Percentiles rank a stretch among this genome's conserved stretches.
Evolutionary conservation across 768 basidiomycete species (phyloP).

Genomic region (Grammothele lineata): DNA sequence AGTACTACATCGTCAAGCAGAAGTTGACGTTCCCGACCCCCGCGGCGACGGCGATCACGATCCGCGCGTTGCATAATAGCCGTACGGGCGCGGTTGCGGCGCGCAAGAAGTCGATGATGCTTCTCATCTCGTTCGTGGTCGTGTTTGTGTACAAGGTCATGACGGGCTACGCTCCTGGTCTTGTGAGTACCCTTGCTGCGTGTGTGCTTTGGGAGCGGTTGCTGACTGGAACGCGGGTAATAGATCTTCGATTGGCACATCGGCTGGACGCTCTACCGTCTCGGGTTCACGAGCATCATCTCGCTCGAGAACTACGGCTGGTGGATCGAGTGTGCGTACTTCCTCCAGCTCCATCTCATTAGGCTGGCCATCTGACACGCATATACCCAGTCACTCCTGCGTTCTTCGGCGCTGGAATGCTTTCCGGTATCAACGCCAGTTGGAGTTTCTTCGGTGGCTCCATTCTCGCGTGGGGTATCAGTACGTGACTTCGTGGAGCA

Average conservation of each 20-base stretch:
- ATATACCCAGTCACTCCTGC: conserved; percentile 41
- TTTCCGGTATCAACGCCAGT: conserved; percentile 51
- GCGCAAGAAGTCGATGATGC: conserved; percentile 50
- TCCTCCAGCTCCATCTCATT: neutral
- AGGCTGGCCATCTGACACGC: neutral
- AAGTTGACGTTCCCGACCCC: conserved; percentile 63
- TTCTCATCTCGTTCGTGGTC: conserved; percentile 42
- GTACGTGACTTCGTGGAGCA: neutral
- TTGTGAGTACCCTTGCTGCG: conserved; percentile 32
- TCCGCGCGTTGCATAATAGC: conserved; percentile 55
- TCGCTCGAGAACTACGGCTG: conserved; percentile 56
- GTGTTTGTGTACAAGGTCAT: conserved; percentile 51
- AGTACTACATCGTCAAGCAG: conserved; percentile 59
- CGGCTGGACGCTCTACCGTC: conserved; percentile 53
- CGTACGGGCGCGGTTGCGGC: conserved; percentile 46
- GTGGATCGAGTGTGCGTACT: conserved; percentile 43
- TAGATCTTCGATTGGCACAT: conserved; percentile 61
- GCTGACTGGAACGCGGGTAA: too few relatives aligned
- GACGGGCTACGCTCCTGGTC: conserved; percentile 55
- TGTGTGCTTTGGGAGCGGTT: neutral
- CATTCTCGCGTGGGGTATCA: conserved; percentile 59
- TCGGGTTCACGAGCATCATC: conserved; percentile 60
- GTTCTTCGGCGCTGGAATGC: conserved; percentile 57
- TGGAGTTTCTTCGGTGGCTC: conserved; percentile 54
- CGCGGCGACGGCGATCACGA: conserved; percentile 63